Conservation (phyloP, 345 rosid genomes). For the Psidium guajava region DNA sequence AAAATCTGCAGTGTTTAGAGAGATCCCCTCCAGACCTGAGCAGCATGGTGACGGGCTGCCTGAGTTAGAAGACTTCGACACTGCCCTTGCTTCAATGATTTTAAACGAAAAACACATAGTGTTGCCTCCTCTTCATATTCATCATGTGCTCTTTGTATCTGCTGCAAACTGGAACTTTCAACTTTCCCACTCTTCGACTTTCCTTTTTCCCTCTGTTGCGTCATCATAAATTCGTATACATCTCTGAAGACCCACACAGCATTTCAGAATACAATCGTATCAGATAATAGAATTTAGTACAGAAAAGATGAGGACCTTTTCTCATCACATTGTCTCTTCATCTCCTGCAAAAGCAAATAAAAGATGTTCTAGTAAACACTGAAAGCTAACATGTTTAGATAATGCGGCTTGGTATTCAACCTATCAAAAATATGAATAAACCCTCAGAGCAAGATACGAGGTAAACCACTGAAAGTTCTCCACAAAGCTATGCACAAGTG, state of each 20-base stretch:
- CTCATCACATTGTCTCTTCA: conserved; percentile 95
- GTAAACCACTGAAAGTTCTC: neutral
- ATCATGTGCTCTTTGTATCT: conserved; percentile 58
- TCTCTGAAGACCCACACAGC: conserved; percentile 30
- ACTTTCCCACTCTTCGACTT: conserved; percentile 65
- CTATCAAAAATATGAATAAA: neutral
- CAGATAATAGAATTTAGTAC: conserved; percentile 1
- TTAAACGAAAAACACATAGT: conserved; percentile 72
- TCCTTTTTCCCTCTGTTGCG: conserved; percentile 78
- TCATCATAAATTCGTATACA: conserved; percentile 60
- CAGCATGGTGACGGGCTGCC: conserved; percentile 92
- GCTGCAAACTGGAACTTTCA: conserved; percentile 36
- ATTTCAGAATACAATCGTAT: neutral
- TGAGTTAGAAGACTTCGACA: conserved; percentile 87
- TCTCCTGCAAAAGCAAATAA: conserved; percentile 51
- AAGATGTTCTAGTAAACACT: neutral
- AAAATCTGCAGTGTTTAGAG: neutral
- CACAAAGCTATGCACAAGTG: neutral
- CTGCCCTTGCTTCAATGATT: conserved; percentile 92
- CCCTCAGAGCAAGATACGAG: neutral
- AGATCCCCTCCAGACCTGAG: conserved; percentile 50
- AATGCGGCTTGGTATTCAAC: neutral
- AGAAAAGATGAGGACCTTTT: conserved; percentile 49
- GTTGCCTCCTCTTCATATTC: conserved; percentile 83
- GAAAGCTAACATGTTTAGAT: neutral